Base-by-base conservation (phyloP, 1,139 yeast genomes). In the Sugiyamaella xylanicola region DNA sequence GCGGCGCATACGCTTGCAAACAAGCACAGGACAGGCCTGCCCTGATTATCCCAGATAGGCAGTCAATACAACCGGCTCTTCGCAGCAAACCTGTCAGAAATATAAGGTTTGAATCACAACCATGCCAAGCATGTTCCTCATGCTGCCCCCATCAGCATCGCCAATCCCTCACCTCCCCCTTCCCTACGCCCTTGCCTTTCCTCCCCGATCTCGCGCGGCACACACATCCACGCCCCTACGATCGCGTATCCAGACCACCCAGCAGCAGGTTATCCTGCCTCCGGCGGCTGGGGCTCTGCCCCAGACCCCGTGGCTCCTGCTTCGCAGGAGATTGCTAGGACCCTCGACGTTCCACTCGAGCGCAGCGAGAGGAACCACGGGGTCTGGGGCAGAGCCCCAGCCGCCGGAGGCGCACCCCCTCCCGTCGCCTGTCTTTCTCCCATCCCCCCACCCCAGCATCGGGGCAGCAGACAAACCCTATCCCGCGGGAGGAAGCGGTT, bases 361-460 rank as follows among this genome's bases (percentile, higher is more conserved):
- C n/a, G n/a, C n/a, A n/a, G n/a, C n/a, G n/a, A n/a, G n/a, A n/a
- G n/a, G n/a, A n/a, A n/a, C n/a, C n/a, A n/a, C n/a, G 15, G 37
- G 37, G 37, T 32, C 37, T 32, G 37, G 15, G 37, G 37, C 37
- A 13, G 37, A 8, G 37, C 37, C 37, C 37, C 37, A 32, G 37
- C 37, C 13, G 37, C 15, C 37, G 37, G 37, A 25, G 29, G 29
- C 29, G n/a, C n/a, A n/a, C n/a, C n/a, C n/a, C n/a, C n/a, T n/a
- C n/a, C n/a, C n/a, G n/a, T n/a, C n/a, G n/a, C n/a, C n/a, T n/a
- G n/a, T n/a, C n/a, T n/a, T n/a, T n/a, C n/a, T n/a, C n/a, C n/a
- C n/a, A n/a, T n/a, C n/a, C n/a, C n/a, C n/a, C n/a, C n/a, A n/a
- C n/a, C n/a, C n/a, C n/a, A n/a, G n/a, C n/a, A n/a, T n/a, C n/a